Percentiles rank a stretch among this genome's conserved stretches.
Evolutionary conservation across 768 basidiomycete genomes (phyloP).

Genomic region (Asterophora parasitica): DNA sequence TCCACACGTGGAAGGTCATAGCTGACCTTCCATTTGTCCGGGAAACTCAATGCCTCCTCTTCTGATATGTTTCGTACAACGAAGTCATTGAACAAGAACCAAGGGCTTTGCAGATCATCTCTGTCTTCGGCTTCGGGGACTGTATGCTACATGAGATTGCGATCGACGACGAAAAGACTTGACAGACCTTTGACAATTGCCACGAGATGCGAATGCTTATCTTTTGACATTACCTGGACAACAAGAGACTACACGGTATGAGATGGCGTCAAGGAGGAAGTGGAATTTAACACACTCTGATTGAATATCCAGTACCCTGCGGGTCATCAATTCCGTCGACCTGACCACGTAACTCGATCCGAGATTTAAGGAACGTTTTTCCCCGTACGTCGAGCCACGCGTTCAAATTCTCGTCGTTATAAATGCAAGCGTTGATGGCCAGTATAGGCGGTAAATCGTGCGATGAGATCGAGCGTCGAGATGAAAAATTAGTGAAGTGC

Average conservation of each 20-base stretch:
- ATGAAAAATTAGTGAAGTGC: slow-evolving; percentile 68
- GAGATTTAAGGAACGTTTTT: slow-evolving; percentile 56
- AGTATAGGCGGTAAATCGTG: slow-evolving; percentile 76
- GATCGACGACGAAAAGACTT: neutral
- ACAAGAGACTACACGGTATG: slow-evolving; percentile 59
- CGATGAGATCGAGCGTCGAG: slow-evolving; percentile 59
- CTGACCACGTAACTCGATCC: slow-evolving; percentile 54
- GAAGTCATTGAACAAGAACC: slow-evolving; percentile 98
- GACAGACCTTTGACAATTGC: slow-evolving; percentile 76
- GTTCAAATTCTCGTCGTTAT: slow-evolving; percentile 66
- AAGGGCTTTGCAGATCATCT: slow-evolving; percentile 45
- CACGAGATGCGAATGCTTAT: slow-evolving; percentile 76
- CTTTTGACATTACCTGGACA: slow-evolving; percentile 71
- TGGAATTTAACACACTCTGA: slow-evolving; percentile 46
- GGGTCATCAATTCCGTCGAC: slow-evolving; percentile 53
- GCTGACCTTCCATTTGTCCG: slow-evolving; percentile 86
- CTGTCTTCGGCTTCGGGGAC: slow-evolving; percentile 65
- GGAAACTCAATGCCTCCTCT: slow-evolving; percentile 83
- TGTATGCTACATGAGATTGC: neutral
- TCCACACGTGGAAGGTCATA: neutral
- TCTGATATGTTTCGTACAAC: slow-evolving; percentile 80
- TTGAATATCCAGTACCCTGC: slow-evolving; percentile 56
- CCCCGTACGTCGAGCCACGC: slow-evolving; percentile 70
- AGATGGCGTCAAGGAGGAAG: neutral
- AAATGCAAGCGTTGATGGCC: slow-evolving; percentile 79